Conservation (phyloP, 2,329 filamentous ascomycete genomes). For the Ceratocystiopsis sp. region DNA sequence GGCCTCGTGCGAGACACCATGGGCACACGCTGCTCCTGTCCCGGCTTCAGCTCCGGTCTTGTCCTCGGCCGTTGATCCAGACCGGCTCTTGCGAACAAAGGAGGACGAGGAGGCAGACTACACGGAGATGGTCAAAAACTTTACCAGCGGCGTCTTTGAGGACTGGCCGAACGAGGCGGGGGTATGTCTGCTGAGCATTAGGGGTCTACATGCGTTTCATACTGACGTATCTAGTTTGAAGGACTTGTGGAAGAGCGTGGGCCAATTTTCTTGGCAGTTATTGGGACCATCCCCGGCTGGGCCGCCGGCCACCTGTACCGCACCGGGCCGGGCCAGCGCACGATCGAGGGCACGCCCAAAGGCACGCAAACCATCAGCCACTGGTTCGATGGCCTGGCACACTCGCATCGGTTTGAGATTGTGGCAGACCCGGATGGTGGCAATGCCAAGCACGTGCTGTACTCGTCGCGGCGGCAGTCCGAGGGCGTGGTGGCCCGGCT, state of each 20-base stretch:
- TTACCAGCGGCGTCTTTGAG: background rate
- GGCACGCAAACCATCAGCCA: slow-evolving; percentile 48
- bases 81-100: no score
- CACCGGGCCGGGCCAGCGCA: slow-evolving; percentile 53
- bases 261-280: slow-evolving; percentile 45
- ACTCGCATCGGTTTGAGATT: slow-evolving; percentile 59
- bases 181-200: slow-evolving; percentile 7
- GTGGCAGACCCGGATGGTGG: slow-evolving; percentile 17
- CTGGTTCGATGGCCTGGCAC: slow-evolving; percentile 68
- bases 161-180: slow-evolving; percentile 11
- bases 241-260: slow-evolving; percentile 46
- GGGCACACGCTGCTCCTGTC: no score
- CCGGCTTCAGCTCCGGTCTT: no score
- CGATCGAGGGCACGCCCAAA: slow-evolving; percentile 37
- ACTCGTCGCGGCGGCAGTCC: slow-evolving; percentile 54
- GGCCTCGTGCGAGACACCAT: no score
- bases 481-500: slow-evolving; percentile 46
- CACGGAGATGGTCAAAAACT: background rate
- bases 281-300: slow-evolving; percentile 52
- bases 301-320: slow-evolving; percentile 56
- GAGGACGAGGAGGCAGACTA: slow-evolving; percentile 3
- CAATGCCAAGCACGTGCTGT: slow-evolving; percentile 34
- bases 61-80: no score
- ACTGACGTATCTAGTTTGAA: slow-evolving; percentile 37
- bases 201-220: no score